Evolutionary conservation across 1,139 yeast genomes (phyloP).

Genomic region (Yamadazyma epiphylla): DNA sequence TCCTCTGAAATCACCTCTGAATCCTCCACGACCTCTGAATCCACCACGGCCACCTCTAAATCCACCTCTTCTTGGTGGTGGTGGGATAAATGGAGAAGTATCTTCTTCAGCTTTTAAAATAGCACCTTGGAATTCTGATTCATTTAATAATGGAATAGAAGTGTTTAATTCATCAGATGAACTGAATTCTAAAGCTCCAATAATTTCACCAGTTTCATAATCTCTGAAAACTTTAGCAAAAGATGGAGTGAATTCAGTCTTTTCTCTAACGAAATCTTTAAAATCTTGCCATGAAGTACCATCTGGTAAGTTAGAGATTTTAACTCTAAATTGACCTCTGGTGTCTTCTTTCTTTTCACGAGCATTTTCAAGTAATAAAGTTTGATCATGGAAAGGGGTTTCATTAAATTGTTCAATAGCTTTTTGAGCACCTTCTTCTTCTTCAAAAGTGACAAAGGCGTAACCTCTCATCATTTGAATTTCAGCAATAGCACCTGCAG

Average conservation of each 20-base stretch:
- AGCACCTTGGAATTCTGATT: slow-evolving; percentile 67
- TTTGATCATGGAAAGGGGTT: slow-evolving; percentile 57
- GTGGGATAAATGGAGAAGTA: slow-evolving; percentile 72
- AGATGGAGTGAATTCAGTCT: slow-evolving; percentile 59
- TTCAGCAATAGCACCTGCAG: slow-evolving; percentile 63
- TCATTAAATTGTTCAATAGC: slow-evolving; percentile 64
- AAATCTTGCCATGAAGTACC: slow-evolving; percentile 83
- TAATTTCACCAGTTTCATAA: slow-evolving; percentile 55
- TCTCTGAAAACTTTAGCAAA: slow-evolving; percentile 71
- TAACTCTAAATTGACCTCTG: slow-evolving; percentile 70
- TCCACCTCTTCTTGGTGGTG: slow-evolving; percentile 55
- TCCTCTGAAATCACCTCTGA: slow-evolving; percentile 36
- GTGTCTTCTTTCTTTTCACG: slow-evolving; percentile 57
- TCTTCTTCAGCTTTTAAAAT: slow-evolving; percentile 72
- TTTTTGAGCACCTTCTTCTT: slow-evolving; percentile 58
- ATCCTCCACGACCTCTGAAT: slow-evolving; percentile 36
- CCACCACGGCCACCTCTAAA: slow-evolving; percentile 31
- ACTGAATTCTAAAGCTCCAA: slow-evolving; percentile 76
- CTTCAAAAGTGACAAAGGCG: slow-evolving; percentile 71
- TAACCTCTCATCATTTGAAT: slow-evolving; percentile 71
- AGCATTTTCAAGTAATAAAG: slow-evolving; percentile 65
- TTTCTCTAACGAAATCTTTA: slow-evolving; percentile 75
- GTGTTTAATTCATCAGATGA: slow-evolving; percentile 69
- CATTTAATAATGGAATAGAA: slow-evolving; percentile 67
- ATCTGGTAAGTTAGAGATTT: slow-evolving; percentile 66